Evolutionary conservation across 2,329 filamentous ascomycete species (phyloP).

Genomic region (Chaetothyriales sp.): DNA sequence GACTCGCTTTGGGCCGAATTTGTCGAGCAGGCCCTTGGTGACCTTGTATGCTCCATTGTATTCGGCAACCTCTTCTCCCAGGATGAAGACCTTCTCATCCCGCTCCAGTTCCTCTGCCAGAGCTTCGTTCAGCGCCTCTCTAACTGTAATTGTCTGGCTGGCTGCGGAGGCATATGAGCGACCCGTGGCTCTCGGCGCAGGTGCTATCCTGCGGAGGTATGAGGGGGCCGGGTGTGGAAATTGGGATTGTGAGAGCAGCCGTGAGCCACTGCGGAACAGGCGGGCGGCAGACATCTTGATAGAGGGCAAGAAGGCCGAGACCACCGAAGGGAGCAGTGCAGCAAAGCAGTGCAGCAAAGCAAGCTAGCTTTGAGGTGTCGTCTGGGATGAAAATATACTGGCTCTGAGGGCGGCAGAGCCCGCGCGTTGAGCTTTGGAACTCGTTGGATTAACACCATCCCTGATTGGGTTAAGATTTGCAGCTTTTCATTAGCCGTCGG

Average conservation of each 20-base stretch:
- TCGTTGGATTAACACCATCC: too few relatives aligned
- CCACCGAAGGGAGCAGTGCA: neutral
- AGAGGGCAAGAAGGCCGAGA: slow-evolving; percentile 27
- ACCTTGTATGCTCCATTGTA: slow-evolving; percentile 96
- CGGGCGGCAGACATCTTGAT: slow-evolving; percentile 42
- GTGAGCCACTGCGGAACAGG: slow-evolving; percentile 49
- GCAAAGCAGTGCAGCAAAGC: neutral
- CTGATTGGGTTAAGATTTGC: too few relatives aligned
- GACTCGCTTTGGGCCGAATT: slow-evolving; percentile 91
- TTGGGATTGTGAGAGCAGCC: slow-evolving; percentile 42
- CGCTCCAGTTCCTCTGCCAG: slow-evolving; percentile 90
- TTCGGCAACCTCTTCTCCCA: slow-evolving; percentile 97
- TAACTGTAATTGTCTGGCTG: slow-evolving; percentile 88
- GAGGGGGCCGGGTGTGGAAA: slow-evolving; percentile 37
- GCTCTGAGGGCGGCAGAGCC: too few relatives aligned
- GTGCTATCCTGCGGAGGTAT: slow-evolving; percentile 21
- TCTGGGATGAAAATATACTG: neutral
- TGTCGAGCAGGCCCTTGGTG: slow-evolving; percentile 90
- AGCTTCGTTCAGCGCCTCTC: slow-evolving; percentile 94
- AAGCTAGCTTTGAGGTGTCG: neutral
- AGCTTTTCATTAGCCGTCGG: neutral
- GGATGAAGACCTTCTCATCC: slow-evolving; percentile 87
- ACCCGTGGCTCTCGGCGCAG: slow-evolving; percentile 32
- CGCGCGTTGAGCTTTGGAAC: too few relatives aligned
- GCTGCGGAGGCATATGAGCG: slow-evolving; percentile 42